Evolutionary conservation across 345 rosid genomes (phyloP).

Genomic region (Citrus inodora): DNA sequence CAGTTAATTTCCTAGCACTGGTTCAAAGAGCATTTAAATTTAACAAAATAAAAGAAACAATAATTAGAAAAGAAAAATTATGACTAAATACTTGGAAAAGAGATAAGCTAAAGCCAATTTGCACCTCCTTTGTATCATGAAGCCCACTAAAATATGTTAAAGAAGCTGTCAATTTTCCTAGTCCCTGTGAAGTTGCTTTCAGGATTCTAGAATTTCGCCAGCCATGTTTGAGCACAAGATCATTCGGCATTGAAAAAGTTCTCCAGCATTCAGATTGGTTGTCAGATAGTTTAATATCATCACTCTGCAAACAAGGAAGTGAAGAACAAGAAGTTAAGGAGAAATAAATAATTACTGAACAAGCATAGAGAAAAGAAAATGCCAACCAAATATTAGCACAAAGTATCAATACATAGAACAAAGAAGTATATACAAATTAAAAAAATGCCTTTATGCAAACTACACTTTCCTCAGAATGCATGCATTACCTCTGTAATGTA

Average conservation of each 20-base stretch:
- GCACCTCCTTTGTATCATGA: conserved; percentile 57
- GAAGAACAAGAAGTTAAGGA: conserved; percentile 23
- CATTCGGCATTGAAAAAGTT: conserved; percentile 38
- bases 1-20: not conserved
- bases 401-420: not conserved
- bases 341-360: conserved; percentile 7
- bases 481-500: conserved; percentile 74
- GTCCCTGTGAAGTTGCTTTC: conserved; percentile 61
- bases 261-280: conserved; percentile 55
- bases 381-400: not conserved
- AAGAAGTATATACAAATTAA: not conserved
- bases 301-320: conserved; percentile 53
- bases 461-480: conserved; percentile 9
- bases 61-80: not conserved
- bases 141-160: conserved; percentile 57
- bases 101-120: conserved; percentile 7
- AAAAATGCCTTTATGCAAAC: not conserved
- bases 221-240: conserved; percentile 46
- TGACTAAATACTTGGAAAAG: not conserved
- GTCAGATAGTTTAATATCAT: conserved; percentile 64
- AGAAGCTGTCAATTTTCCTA: conserved; percentile 69
- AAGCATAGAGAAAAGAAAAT: conserved; percentile 11
- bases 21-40: not conserved
- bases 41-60: not conserved
- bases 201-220: conserved; percentile 56